Evolutionary conservation across 805 yeast species (phyloP).

Genomic region (Metschnikowia baotianmanensis): DNA sequence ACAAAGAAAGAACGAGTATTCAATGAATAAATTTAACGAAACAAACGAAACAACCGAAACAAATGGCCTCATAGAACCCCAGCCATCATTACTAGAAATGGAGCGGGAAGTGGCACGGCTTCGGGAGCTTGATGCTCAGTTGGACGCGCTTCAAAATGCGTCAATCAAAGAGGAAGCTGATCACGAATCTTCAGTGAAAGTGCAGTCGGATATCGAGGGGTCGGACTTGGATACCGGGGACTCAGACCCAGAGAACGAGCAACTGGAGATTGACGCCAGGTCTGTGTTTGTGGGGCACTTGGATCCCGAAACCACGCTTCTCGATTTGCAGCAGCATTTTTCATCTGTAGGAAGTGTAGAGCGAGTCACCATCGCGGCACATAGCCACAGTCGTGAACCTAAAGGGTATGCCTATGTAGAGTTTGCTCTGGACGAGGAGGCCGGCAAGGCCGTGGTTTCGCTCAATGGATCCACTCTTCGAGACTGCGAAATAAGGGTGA

Average conservation of each 20-base stretch:
- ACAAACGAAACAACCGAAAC: not conserved
- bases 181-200: no score
- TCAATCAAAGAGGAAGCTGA: slow-evolving; percentile 32
- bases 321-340: slow-evolving; percentile 75
- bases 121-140: slow-evolving; percentile 51
- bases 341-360: slow-evolving; percentile 68
- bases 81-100: slow-evolving; percentile 44
- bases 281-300: slow-evolving; percentile 83
- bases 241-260: no score
- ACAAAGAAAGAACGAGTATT: no score
- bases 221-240: no score
- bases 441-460: slow-evolving; percentile 57
- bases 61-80: not conserved
- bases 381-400: slow-evolving; percentile 76
- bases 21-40: no score
- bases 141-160: slow-evolving; percentile 8
- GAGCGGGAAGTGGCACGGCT: slow-evolving; percentile 63
- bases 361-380: slow-evolving; percentile 73
- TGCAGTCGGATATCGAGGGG: no score
- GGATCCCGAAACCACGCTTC: slow-evolving; percentile 75
- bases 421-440: slow-evolving; percentile 65
- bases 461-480: slow-evolving; percentile 64
- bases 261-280: slow-evolving; percentile 72
- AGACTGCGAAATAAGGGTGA: slow-evolving; percentile 71
- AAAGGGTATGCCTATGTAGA: slow-evolving; percentile 88